These are phyloP conservation scores for Babjeviella inositovora DNA, from an alignment of 805 yeast species.

Conservation along the genomic window DNA sequence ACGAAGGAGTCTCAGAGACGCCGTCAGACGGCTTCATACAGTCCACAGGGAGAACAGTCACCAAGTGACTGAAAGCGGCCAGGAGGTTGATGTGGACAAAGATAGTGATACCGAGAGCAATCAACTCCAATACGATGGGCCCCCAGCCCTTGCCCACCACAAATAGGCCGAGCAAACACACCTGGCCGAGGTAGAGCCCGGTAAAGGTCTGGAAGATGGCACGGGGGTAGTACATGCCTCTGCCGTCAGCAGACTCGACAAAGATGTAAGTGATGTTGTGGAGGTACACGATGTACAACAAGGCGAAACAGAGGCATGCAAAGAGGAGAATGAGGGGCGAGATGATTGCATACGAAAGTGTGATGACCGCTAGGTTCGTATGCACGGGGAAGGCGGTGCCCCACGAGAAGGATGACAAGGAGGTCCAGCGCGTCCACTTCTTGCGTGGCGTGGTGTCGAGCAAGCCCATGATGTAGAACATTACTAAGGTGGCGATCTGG, in stretches of 20 bases:
- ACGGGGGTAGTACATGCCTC: slow-evolving; percentile 77
- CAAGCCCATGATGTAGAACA: slow-evolving; percentile 41
- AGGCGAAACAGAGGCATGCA: slow-evolving; percentile 49
- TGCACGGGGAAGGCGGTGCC: slow-evolving; percentile 71
- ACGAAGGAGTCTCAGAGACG: slow-evolving; percentile 44
- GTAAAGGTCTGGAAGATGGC: slow-evolving; percentile 80
- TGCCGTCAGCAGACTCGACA: slow-evolving; percentile 50
- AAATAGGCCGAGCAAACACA: slow-evolving; percentile 75
- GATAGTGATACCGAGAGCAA: slow-evolving; percentile 47
- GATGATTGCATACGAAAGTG: slow-evolving; percentile 52
- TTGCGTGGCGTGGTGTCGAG: slow-evolving; percentile 55
- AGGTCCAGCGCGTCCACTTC: slow-evolving; percentile 43
- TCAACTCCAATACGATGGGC: slow-evolving; percentile 62
- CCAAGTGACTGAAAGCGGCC: slow-evolving; percentile 47
- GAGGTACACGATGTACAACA: slow-evolving; percentile 63
- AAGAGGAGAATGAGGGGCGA: slow-evolving; percentile 76
- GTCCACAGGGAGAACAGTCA: slow-evolving; percentile 47
- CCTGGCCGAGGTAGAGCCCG: slow-evolving; percentile 79
- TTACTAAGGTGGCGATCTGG: slow-evolving; percentile 40
- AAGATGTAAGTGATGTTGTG: slow-evolving; percentile 65
- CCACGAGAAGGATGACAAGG: slow-evolving; percentile 40
- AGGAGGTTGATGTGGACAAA: slow-evolving; percentile 54
- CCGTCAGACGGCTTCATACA: slow-evolving; percentile 72
- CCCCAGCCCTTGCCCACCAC: slow-evolving; percentile 94
- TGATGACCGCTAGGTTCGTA: slow-evolving; percentile 54